Evolutionary conservation across 495 filamentous ascomycete species (phyloP).

Genomic region (Hypomontagnella submonticulosa): DNA sequence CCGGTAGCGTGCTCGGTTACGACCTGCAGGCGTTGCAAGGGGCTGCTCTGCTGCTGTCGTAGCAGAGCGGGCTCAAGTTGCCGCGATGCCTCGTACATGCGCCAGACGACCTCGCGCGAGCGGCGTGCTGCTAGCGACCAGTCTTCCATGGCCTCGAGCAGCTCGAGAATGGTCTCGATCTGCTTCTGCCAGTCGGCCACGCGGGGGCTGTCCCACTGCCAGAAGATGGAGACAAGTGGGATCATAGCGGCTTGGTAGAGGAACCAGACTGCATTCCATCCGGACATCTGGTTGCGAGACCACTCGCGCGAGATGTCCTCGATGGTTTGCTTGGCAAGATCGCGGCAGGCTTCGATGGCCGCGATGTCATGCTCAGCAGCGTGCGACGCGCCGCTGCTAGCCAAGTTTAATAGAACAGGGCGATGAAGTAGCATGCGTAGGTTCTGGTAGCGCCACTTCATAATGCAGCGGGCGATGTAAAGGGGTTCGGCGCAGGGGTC

Average conservation of each 20-base stretch:
- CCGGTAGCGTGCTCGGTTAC: slow-evolving; percentile 47
- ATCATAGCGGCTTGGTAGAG: slow-evolving; percentile 84
- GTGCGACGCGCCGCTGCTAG: slow-evolving; percentile 71
- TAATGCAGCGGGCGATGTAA: slow-evolving; percentile 74
- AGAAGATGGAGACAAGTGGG: slow-evolving; percentile 76
- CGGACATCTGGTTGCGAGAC: slow-evolving; percentile 77
- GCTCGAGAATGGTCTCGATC: slow-evolving; percentile 74
- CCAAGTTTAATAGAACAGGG: slow-evolving; percentile 76
- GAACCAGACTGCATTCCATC: slow-evolving; percentile 87
- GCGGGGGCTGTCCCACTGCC: slow-evolving; percentile 67
- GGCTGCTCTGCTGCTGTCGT: slow-evolving; percentile 44
- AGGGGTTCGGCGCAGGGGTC: slow-evolving; percentile 77
- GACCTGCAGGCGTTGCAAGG: slow-evolving; percentile 47
- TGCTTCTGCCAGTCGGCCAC: slow-evolving; percentile 70
- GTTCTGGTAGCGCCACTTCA: slow-evolving; percentile 85
- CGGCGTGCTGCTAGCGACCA: slow-evolving; percentile 78
- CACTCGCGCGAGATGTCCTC: slow-evolving; percentile 75
- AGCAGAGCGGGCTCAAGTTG: slow-evolving; percentile 53
- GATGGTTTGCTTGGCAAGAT: slow-evolving; percentile 75
- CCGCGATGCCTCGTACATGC: slow-evolving; percentile 72
- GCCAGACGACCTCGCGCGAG: slow-evolving; percentile 72
- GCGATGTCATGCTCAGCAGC: slow-evolving; percentile 73
- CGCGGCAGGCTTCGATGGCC: slow-evolving; percentile 74
- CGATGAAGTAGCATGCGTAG: slow-evolving; percentile 83
- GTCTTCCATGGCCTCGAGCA: slow-evolving; percentile 74